These are phyloP conservation scores for Sporothrix luriei DNA, from an alignment of 2,329 filamentous ascomycete genomes.

Conservation along the genomic window DNA sequence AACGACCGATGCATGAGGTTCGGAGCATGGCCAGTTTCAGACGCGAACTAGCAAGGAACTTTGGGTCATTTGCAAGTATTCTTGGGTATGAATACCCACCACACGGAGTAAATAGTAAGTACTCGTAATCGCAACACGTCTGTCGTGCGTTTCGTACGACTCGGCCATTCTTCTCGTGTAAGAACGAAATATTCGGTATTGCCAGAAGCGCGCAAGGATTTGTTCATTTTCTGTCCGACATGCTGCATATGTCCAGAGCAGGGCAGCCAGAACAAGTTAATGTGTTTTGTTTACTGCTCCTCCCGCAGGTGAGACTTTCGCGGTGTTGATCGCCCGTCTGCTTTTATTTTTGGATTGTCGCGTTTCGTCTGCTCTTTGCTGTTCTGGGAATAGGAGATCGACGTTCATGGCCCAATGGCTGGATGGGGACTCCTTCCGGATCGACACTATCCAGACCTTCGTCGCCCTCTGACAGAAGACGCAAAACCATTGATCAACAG, in stretches of 20 bases:
- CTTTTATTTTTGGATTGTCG: slow-evolving; percentile 14
- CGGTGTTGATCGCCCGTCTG: slow-evolving; percentile 7
- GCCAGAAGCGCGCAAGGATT: background rate
- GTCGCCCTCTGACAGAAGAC: slow-evolving; percentile 1
- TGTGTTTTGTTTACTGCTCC: too few relatives aligned
- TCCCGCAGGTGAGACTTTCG: background rate
- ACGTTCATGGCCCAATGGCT: background rate
- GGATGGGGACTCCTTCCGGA: slow-evolving; percentile 10
- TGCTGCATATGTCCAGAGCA: too few relatives aligned
- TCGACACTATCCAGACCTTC: slow-evolving; percentile 9
- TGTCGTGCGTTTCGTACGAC: background rate
- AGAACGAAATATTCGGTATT: too few relatives aligned
- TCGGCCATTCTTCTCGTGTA: too few relatives aligned
- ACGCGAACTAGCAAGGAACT: slow-evolving; percentile 15
- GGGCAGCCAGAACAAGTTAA: too few relatives aligned
- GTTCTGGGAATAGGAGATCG: slow-evolving; percentile 19
- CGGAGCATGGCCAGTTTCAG: background rate
- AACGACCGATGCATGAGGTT: slow-evolving; percentile 12
- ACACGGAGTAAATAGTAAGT: too few relatives aligned
- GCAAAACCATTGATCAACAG: background rate
- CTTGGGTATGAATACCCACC: background rate
- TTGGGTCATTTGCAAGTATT: background rate
- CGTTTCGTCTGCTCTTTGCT: background rate
- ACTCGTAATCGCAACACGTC: background rate
- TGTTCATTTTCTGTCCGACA: too few relatives aligned